These are phyloP conservation scores for Globisporangium apiculatum DNA, from an alignment of 352 stramenopile genomes.

Conservation along the genomic window DNA sequence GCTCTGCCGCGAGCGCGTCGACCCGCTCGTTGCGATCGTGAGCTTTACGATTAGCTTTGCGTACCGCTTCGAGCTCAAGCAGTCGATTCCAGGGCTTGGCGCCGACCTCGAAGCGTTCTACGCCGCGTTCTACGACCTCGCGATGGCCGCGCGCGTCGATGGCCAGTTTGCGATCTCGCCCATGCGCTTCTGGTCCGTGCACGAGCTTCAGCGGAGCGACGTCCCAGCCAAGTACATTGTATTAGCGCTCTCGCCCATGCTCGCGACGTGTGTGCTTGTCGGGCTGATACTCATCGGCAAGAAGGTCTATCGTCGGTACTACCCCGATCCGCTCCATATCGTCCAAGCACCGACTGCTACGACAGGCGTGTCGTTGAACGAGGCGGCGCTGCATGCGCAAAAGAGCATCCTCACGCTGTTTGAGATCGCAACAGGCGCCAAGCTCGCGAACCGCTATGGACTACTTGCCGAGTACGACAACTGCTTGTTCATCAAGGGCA, in stretches of 20 bases:
- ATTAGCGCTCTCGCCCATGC: background rate
- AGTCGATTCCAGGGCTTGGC: background rate
- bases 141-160: background rate
- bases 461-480: slow-evolving; percentile 3
- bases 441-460: slow-evolving; percentile 14
- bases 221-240: slow-evolving; percentile 1
- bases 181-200: slow-evolving; percentile 18
- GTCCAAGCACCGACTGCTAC: background rate
- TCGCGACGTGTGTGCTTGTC: background rate
- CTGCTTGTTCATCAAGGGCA: slow-evolving; percentile 3
- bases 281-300: slow-evolving; percentile 1
- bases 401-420: slow-evolving; percentile 19
- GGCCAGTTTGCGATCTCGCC: slow-evolving; percentile 8
- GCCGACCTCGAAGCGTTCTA: slow-evolving; percentile 3
- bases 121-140: slow-evolving; percentile 2
- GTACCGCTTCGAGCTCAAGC: background rate
- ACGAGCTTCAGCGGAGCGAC: background rate
- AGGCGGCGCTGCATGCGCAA: too few relatives aligned
- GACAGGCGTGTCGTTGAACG: too few relatives aligned
- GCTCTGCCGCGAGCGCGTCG: slow-evolving; percentile 18
- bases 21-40: slow-evolving; percentile 23
- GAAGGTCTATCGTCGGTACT: slow-evolving; percentile 22
- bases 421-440: background rate
- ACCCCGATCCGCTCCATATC: slow-evolving; percentile 1
- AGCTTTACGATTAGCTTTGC: slow-evolving; percentile 20